Evolutionary conservation across 192 early-diverging fungal genomes (phyloP), one percentile per base, ranked within the genome.

Genomic region (Neocallimastix lanati): DNA sequence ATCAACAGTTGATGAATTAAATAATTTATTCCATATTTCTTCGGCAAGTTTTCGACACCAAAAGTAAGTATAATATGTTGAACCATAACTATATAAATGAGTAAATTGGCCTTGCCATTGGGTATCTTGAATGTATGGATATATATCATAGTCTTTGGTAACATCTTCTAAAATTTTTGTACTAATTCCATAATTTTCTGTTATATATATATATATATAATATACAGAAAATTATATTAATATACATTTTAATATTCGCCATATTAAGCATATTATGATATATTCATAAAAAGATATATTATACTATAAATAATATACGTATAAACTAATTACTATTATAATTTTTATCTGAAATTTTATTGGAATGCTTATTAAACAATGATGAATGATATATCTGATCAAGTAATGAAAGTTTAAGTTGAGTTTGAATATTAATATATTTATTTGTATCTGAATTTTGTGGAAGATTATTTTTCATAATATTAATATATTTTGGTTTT

Each of bases 1-100:
- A n/a, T n/a, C n/a, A n/a, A n/a, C n/a, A n/a, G n/a, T n/a, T 36
- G 18, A 35, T 12, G 84, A 82, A n/a, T 83, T 86, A 82, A 97
- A 97, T 35, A 89, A 86, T 14, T 82, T 84, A 58, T 90, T 84
- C 90, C 90, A 96, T 28, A 99, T 87, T 78, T 91, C 88, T 12
- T 88, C 87, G 2, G 94, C 95, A 83, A 96, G 86, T 16, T 92
- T 88, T 30, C 95, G 88, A 50, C 92, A 92, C 90, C 96, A 94
- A 28, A 98, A 85, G 81, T 99, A 99, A n/a, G 92, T 88, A 78
- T 98, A 99, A 85, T 99, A 99, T 12, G 91, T 92, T 13, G 93
- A 92, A 25, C 96, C 96, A 80, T 99, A 99, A 0, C 92, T 91
- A 81, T 93, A 92, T 82, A 99, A 80, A 79, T 99, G 97, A 4